phyloP scores from a whole-genome alignment of 2,329 filamentous ascomycete species.

The Ophiosphaerella narmari region DNA sequence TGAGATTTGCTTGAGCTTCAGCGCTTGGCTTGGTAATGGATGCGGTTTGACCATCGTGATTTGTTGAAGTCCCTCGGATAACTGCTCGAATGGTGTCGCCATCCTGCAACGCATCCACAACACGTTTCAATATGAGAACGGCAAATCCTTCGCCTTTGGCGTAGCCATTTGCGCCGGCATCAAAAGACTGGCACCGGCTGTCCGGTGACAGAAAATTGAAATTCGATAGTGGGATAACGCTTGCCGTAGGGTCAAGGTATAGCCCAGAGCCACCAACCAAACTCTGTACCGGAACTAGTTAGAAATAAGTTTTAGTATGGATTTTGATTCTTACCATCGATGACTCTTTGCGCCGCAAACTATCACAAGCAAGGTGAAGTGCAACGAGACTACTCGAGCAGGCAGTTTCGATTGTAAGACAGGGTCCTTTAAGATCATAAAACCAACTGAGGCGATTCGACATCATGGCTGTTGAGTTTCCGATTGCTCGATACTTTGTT shows the following conservation, averaged over 20 bases:
- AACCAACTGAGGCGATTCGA: constrained; percentile 29
- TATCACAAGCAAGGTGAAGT: constrained; percentile 24
- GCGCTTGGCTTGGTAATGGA: constrained; percentile 25
- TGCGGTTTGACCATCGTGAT: constrained; percentile 15
- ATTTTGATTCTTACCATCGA: too few species aligned
- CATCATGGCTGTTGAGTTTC: constrained; percentile 14
- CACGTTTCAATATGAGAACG: constrained; percentile 31
- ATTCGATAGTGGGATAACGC: neutral
- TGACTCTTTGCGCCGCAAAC: too few species aligned
- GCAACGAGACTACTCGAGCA: constrained; percentile 31
- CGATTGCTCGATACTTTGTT: constrained; percentile 10
- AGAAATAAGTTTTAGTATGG: too few species aligned
- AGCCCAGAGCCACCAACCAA: too few species aligned
- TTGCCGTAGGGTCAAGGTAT: too few species aligned
- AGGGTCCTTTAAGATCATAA: constrained; percentile 31
- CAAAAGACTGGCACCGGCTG: constrained; percentile 36
- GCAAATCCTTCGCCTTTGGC: constrained; percentile 35
- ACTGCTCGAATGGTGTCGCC: constrained; percentile 34
- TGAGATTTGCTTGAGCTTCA: constrained; percentile 49
- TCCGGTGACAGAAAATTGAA: constrained; percentile 13
- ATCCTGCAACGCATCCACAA: constrained; percentile 29
- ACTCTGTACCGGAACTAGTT: too few species aligned
- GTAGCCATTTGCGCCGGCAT: constrained; percentile 33
- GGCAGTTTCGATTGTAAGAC: constrained; percentile 33
- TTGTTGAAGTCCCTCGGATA: constrained; percentile 29